Percentiles rank a stretch among this genome's conserved stretches.
These are phyloP conservation scores for Podaxis sp. DNA, from an alignment of 768 basidiomycete species.

Conservation along the genomic window DNA sequence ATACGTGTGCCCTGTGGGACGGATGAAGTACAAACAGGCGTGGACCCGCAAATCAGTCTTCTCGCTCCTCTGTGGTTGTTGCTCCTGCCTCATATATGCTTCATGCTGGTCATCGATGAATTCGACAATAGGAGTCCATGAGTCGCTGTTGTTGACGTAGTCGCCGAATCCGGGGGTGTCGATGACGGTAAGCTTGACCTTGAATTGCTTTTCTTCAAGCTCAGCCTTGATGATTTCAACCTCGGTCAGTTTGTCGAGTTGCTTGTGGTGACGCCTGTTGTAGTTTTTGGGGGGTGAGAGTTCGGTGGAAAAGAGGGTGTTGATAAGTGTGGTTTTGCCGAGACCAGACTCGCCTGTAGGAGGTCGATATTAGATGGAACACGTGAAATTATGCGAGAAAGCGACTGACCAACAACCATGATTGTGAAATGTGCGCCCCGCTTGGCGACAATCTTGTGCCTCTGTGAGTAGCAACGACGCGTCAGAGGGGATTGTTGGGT, in stretches of 20 bases:
- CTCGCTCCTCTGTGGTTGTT: constrained; percentile 93
- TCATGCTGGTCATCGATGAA: constrained; percentile 98
- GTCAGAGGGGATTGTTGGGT: constrained; percentile 21
- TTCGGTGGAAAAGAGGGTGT: constrained; percentile 98
- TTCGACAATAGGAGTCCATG: constrained; percentile 97
- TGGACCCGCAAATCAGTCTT: constrained; percentile 96
- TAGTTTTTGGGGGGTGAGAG: constrained; percentile 92
- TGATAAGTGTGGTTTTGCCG: constrained; percentile 97
- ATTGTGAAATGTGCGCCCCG: constrained; percentile 97
- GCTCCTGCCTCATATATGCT: constrained; percentile 96
- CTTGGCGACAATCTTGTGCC: constrained; percentile 99
- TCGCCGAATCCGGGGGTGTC: constrained; percentile 99
- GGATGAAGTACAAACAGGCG: constrained; percentile 95
- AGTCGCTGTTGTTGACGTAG: constrained; percentile 99
- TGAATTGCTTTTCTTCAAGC: constrained; percentile 98
- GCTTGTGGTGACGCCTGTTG: constrained; percentile 84
- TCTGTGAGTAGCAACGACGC: constrained; percentile 47
- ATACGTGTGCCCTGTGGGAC: constrained; percentile 95
- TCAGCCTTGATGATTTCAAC: constrained; percentile 99
- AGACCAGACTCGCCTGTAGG: constrained; percentile 88
- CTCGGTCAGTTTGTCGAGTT: constrained; percentile 98
- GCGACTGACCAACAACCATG: constrained; percentile 91
- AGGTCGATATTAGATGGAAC: background rate
- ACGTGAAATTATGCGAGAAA: background rate
- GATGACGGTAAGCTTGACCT: constrained; percentile 98